Evolutionary conservation across 306 rosid species (phyloP).

Genomic region (Ziziphus jujuba): DNA sequence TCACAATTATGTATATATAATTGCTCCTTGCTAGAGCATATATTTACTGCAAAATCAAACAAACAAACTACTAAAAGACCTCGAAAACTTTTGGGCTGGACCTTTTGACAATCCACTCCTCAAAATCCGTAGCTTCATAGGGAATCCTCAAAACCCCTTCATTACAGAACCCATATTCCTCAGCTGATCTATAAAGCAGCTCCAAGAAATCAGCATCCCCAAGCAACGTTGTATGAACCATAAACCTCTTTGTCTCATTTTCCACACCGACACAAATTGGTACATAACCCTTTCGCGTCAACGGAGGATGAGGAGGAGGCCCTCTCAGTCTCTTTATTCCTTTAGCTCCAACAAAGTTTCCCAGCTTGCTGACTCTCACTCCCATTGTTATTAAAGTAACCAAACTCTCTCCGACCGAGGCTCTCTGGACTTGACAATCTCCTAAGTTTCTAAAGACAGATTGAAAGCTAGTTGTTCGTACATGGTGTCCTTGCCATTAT

Average conservation of each 20-base stretch:
- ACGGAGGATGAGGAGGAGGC: constrained; percentile 8
- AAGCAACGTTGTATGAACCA: constrained; percentile 37
- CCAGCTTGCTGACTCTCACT: constrained; percentile 31
- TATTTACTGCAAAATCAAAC: too few relatives aligned
- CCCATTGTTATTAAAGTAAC: constrained; percentile 51
- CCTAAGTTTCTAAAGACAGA: neutral
- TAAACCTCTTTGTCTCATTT: constrained; percentile 29
- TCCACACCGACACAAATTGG: constrained; percentile 55
- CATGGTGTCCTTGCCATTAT: constrained; percentile 18
- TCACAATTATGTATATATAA: too few relatives aligned
- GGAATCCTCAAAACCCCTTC: constrained; percentile 56
- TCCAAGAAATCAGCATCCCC: constrained; percentile 42
- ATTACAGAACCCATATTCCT: constrained; percentile 45
- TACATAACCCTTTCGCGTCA: constrained; percentile 43
- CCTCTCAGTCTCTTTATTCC: constrained; percentile 18
- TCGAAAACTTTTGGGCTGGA: constrained; percentile 30
- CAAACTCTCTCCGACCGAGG: neutral
- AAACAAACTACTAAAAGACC: constrained; percentile 7
- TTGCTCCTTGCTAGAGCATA: too few relatives aligned
- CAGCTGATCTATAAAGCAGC: constrained; percentile 37
- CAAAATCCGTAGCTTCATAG: constrained; percentile 48
- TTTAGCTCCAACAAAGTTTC: constrained; percentile 20
- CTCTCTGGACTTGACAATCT: neutral
- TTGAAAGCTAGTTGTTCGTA: constrained; percentile 5
- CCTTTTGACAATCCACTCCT: constrained; percentile 39